Conservation (phyloP, 306 rosid species). For the Quercus variabilis region DNA sequence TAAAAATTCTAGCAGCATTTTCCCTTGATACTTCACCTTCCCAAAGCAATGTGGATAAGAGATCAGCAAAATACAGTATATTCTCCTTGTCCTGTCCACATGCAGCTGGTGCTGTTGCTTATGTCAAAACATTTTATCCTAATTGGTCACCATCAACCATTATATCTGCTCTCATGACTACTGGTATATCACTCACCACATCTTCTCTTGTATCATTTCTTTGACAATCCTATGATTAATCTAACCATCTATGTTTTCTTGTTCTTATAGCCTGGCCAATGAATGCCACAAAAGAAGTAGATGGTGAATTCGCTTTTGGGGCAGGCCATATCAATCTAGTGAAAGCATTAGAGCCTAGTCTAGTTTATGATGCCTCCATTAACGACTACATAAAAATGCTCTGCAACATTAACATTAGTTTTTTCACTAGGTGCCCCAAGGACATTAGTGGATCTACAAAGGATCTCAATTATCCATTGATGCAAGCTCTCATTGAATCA, state of each 20-base stretch:
- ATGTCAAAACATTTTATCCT: conserved; percentile 19
- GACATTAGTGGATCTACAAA: not conserved
- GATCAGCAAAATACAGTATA: conserved; percentile 6
- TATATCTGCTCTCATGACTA: conserved; percentile 27
- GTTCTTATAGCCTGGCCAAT: conserved; percentile 20
- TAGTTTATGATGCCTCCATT: conserved; percentile 32
- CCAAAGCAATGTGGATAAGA: not conserved
- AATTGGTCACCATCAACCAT: conserved; percentile 27
- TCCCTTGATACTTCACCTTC: conserved; percentile 9
- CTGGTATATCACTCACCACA: not conserved
- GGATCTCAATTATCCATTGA: conserved; percentile 34
- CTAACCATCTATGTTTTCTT: not conserved
- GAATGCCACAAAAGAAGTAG: not conserved
- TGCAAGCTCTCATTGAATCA: conserved; percentile 12
- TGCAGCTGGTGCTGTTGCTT: conserved; percentile 29
- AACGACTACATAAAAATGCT: conserved; percentile 26
- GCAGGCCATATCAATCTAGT: conserved; percentile 25
- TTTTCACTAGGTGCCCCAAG: not conserved
- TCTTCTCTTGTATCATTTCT: too few species aligned
- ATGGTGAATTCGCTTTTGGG: conserved; percentile 21
- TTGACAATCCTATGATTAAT: not conserved
- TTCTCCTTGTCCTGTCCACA: conserved; percentile 31
- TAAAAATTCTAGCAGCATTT: conserved; percentile 29
- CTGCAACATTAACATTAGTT: not conserved
- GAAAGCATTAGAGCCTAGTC: conserved; percentile 21